Evolutionary conservation across 768 basidiomycete genomes (phyloP), one percentile per base, ranked within the genome.

Genomic region (Holtermanniella nyarrowii): DNA sequence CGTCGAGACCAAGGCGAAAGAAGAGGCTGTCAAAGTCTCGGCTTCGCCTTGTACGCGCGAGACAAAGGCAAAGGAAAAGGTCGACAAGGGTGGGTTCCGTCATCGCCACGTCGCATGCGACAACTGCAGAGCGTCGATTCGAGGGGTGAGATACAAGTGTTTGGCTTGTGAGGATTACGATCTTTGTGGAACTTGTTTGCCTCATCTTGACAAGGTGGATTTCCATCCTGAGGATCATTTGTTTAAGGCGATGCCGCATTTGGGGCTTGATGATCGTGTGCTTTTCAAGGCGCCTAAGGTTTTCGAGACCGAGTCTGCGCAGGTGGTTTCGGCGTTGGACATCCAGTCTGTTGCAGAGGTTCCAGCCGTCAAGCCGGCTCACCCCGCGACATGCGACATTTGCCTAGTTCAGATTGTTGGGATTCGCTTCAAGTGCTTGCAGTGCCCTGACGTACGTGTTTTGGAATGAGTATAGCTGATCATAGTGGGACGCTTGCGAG

Each of bases 101-200:
- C 59, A 60, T 60, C 53, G 60, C 54, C 49, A 60, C 54, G 56
- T 61, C 54, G 56, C 60, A 23, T 64, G 60, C 43, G 62, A 63
- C 46, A 55, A 58, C 16, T 62, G 62, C 46, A 47, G 60, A 44
- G 54, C 56, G 23, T 58, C 61, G 52, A 61, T 66, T 51, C 44
- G 66, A 44, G 63, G 59, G 18, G 57, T 71, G 41, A 52, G 67
- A 25, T 71, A 64, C 63, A 68, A 71, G 54, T 71, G 69, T 53
- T 61, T 63, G 52, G 64, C 56, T 41, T 66, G 67, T 55, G 51
- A 55, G 18, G 69, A 71, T 54, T 71, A 64, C 54, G 69, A 71
- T 50, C 55, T 71, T 10, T 71, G 69, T 52, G 58, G 58, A 18
- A 57, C 60, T 5, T 71, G 69, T 50, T 50, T 71, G 10, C 69